Conservation (phyloP, 768 basidiomycete genomes). For the Amylocystis lapponica region DNA sequence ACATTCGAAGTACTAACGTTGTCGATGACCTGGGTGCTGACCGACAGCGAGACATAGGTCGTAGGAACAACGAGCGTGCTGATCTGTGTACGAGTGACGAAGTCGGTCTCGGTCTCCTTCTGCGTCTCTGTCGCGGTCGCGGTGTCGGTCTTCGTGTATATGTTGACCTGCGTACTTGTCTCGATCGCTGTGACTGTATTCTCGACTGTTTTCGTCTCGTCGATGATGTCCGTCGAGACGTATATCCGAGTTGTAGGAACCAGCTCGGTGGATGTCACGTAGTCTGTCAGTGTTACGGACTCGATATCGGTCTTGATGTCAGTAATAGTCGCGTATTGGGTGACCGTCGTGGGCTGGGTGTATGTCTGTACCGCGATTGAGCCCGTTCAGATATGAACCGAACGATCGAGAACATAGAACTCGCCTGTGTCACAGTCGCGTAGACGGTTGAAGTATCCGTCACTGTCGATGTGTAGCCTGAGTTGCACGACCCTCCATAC, state of each 20-base stretch:
- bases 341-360: constrained; percentile 37
- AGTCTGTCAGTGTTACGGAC: constrained; percentile 16
- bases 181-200: constrained; percentile 60
- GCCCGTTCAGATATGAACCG: background rate
- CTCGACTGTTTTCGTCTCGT: constrained; percentile 45
- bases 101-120: constrained; percentile 49
- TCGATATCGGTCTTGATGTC: constrained; percentile 33
- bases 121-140: constrained; percentile 26
- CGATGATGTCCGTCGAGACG: constrained; percentile 61
- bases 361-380: constrained; percentile 25
- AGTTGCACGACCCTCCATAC: constrained; percentile 6
- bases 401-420: background rate
- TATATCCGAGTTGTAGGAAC: constrained; percentile 61
- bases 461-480: constrained; percentile 19
- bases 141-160: constrained; percentile 41
- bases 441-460: background rate
- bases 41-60: constrained; percentile 47
- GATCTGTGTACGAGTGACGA: constrained; percentile 48
- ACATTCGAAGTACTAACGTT: constrained; percentile 39
- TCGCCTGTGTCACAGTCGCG: constrained; percentile 10
- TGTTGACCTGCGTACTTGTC: constrained; percentile 49
- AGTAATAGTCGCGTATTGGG: constrained; percentile 36
- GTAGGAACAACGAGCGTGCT: constrained; percentile 52
- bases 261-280: constrained; percentile 32
- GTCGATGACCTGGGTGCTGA: constrained; percentile 52